These are phyloP conservation scores for Alternaria postmessia DNA, from an alignment of 2,329 filamentous ascomycete genomes.

Conservation along the genomic window DNA sequence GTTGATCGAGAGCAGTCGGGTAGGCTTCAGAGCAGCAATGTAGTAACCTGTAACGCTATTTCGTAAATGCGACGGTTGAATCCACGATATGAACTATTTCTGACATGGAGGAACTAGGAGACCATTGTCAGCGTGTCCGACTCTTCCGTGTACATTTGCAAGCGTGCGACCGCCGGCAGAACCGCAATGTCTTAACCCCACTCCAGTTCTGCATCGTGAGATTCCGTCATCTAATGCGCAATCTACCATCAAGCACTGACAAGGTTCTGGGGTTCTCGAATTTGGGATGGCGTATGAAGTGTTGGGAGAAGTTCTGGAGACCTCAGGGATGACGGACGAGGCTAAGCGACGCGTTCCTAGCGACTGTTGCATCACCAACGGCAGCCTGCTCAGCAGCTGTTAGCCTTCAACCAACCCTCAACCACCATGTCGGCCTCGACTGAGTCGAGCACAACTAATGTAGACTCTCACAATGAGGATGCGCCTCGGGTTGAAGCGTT, in stretches of 20 bases:
- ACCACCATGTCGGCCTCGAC: constrained; percentile 22
- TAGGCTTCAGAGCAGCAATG: not conserved
- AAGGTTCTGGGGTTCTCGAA: not conserved
- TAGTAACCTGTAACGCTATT: not conserved
- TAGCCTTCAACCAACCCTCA: constrained; percentile 4
- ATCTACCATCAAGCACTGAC: not conserved
- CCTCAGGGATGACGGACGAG: not conserved
- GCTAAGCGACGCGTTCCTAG: constrained; percentile 13
- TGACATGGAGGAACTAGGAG: not conserved
- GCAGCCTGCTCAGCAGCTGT: constrained; percentile 3
- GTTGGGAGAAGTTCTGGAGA: not conserved
- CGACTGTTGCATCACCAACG: constrained; percentile 11
- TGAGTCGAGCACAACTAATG: constrained; percentile 41
- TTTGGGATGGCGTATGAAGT: not conserved
- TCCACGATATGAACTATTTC: not conserved
- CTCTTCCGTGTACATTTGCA: too few species aligned
- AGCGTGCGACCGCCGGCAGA: not conserved
- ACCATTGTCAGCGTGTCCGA: not conserved
- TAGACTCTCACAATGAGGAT: constrained; percentile 30
- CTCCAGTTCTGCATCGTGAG: not conserved
- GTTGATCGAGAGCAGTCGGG: not conserved
- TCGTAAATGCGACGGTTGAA: not conserved
- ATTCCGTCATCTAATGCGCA: not conserved
- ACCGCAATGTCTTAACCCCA: not conserved
- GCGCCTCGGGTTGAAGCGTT: constrained; percentile 67